Conservation (phyloP, 495 filamentous ascomycete species). For the Penicillium parvum region DNA sequence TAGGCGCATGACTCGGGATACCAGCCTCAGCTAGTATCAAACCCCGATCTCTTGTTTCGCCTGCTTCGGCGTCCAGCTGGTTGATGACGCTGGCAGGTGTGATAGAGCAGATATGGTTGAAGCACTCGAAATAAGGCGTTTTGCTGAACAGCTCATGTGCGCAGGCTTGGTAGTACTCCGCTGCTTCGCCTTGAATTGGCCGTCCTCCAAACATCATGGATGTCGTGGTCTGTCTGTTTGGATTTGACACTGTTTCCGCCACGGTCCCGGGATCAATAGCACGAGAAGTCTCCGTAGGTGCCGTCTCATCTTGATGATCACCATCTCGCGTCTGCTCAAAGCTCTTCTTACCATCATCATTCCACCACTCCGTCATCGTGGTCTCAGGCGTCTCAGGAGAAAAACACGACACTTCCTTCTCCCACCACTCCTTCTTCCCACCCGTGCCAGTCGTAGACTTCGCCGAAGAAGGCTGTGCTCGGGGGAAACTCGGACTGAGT, state of each 20-base stretch:
- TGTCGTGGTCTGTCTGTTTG: conserved; percentile 10
- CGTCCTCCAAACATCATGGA: conserved; percentile 28
- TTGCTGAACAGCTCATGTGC: conserved; percentile 47
- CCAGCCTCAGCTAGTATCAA: conserved; percentile 10
- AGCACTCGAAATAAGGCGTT: conserved; percentile 47
- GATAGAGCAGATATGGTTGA: conserved; percentile 45
- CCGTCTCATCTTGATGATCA: too few species aligned
- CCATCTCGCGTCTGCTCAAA: too few species aligned
- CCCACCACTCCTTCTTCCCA: conserved; percentile 33
- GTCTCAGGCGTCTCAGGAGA: conserved; percentile 30
- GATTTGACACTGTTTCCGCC: not conserved
- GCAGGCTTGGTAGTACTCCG: conserved; percentile 52
- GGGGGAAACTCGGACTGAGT: conserved; percentile 26
- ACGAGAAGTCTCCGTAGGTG: too few species aligned
- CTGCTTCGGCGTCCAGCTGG: not conserved
- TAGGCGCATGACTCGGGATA: conserved; percentile 5
- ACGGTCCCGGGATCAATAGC: too few species aligned
- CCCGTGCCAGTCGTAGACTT: conserved; percentile 23
- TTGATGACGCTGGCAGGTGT: conserved; percentile 14
- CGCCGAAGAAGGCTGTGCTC: conserved; percentile 26
- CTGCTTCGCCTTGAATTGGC: conserved; percentile 38
- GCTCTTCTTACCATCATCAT: conserved; percentile 14
- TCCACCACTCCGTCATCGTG: conserved; percentile 16
- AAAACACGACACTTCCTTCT: conserved; percentile 19
- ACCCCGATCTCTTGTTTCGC: conserved; percentile 8